Evolutionary conservation across 177 flowering plant genomes (phyloP).

Genomic region (Vitis hybrid): DNA sequence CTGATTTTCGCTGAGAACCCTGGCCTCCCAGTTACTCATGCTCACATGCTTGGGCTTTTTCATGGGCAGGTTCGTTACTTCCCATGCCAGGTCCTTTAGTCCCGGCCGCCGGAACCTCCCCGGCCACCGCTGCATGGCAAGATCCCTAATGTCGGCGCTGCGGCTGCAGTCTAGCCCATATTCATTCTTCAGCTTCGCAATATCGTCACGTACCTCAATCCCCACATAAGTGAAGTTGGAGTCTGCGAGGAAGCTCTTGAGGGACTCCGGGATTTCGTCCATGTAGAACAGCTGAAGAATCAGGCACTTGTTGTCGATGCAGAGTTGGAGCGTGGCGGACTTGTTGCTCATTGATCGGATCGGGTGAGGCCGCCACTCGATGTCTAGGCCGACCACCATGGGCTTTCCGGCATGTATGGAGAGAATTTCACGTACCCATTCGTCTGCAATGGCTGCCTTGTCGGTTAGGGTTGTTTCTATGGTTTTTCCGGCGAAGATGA

Average conservation of each 20-base stretch:
- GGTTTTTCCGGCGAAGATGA: conserved; percentile 1
- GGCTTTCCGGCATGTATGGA: background rate
- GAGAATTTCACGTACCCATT: conserved; percentile 9
- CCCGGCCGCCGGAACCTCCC: conserved; percentile 25
- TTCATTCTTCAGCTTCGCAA: conserved; percentile 5
- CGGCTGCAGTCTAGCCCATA: conserved; percentile 13
- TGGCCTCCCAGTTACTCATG: conserved; percentile 40
- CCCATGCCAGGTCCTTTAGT: conserved; percentile 33
- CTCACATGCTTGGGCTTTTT: conserved; percentile 31
- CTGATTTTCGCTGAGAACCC: conserved; percentile 29
- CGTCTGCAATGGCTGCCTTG: conserved; percentile 8
- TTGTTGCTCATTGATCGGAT: conserved; percentile 25
- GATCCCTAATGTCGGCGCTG: conserved; percentile 8
- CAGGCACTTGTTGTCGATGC: conserved; percentile 30
- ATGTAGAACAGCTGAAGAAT: conserved; percentile 37
- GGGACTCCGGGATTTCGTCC: conserved; percentile 29
- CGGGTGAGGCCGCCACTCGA: conserved; percentile 32
- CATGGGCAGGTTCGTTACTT: conserved; percentile 25
- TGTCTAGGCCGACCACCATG: conserved; percentile 30
- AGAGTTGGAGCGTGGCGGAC: conserved; percentile 43
- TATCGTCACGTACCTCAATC: conserved; percentile 12
- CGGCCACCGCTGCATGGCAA: conserved; percentile 24
- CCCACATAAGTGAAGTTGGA: conserved; percentile 18
- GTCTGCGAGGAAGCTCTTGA: conserved; percentile 20
- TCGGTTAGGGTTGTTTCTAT: conserved; percentile 9